These are phyloP conservation scores for Myxozyma mucilagina DNA, from an alignment of 805 yeast species.

Conservation along the genomic window DNA sequence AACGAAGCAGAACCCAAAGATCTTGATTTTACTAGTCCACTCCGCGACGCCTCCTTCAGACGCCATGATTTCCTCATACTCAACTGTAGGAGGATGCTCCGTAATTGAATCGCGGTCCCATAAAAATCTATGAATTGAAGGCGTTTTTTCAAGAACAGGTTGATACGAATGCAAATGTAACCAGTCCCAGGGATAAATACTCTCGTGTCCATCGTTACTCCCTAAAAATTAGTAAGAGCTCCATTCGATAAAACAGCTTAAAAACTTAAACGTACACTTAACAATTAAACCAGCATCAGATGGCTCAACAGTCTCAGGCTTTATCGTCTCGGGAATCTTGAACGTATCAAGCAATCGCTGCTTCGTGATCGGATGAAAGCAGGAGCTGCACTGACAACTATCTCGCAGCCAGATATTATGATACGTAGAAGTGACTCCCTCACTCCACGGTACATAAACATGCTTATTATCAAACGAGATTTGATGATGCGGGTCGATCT, in stretches of 20 bases:
- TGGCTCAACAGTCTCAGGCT: slow-evolving; percentile 33
- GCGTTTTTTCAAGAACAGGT: slow-evolving; percentile 46
- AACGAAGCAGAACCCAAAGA: slow-evolving; percentile 62
- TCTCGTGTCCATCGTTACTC: slow-evolving; percentile 46
- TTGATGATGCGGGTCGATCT: slow-evolving; percentile 31
- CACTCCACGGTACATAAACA: slow-evolving; percentile 37
- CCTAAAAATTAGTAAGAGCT: slow-evolving; percentile 39
- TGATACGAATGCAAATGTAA: slow-evolving; percentile 53
- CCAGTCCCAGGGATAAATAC: slow-evolving; percentile 47
- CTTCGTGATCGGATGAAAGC: slow-evolving; percentile 57
- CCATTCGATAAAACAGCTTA: not conserved
- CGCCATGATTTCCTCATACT: slow-evolving; percentile 51
- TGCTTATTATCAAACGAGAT: slow-evolving; percentile 33
- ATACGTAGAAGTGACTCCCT: slow-evolving; percentile 36
- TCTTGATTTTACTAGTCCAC: slow-evolving; percentile 55
- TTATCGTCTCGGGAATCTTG: slow-evolving; percentile 42
- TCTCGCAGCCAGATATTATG: slow-evolving; percentile 67
- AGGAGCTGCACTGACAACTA: slow-evolving; percentile 57
- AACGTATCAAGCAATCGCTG: slow-evolving; percentile 62
- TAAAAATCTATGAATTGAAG: slow-evolving; percentile 38
- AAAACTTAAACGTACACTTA: slow-evolving; percentile 21
- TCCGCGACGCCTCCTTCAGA: slow-evolving; percentile 50
- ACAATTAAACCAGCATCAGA: slow-evolving; percentile 28
- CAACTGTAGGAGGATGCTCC: slow-evolving; percentile 49
- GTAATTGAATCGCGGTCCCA: slow-evolving; percentile 39